phyloP scores from a whole-genome alignment of 257 asterid species.

The Solanum chiquidenum region DNA sequence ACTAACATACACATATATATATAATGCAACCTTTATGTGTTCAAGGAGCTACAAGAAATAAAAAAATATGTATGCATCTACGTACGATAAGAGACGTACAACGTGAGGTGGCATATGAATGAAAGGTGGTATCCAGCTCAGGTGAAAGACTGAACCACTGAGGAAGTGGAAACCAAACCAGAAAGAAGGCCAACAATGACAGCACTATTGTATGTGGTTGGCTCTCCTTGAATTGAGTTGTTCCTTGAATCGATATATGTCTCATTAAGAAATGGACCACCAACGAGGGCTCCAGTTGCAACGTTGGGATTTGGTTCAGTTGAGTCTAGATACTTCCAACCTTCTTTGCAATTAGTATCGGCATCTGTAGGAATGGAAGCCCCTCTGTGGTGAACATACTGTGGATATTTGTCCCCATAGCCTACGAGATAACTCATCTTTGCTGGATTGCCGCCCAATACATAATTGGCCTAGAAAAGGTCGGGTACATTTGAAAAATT shows the following conservation, averaged over 20 bases:
- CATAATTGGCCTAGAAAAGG: constrained; percentile 51
- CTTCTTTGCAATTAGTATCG: constrained; percentile 59
- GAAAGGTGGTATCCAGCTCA: constrained; percentile 1
- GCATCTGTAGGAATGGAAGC: constrained; percentile 67
- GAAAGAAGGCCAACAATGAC: constrained; percentile 75
- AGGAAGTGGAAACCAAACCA: constrained; percentile 52
- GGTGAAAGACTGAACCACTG: constrained; percentile 45
- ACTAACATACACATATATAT: background rate
- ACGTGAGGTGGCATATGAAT: background rate
- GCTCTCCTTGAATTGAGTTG: constrained; percentile 84
- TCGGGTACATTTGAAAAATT: background rate
- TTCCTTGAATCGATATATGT: constrained; percentile 61
- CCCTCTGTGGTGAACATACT: constrained; percentile 86
- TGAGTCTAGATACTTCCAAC: constrained; percentile 71
- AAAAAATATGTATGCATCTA: background rate
- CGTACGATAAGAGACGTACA: background rate
- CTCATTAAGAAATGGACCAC: constrained; percentile 82
- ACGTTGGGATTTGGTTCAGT: constrained; percentile 60
- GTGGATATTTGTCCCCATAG: constrained; percentile 64
- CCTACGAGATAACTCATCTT: constrained; percentile 80
- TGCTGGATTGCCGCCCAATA: constrained; percentile 69
- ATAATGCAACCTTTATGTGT: background rate
- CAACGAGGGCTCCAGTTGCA: constrained; percentile 76
- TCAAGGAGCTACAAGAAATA: background rate
- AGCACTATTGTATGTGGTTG: constrained; percentile 73